phyloP scores from a whole-genome alignment of 2,329 filamentous ascomycete genomes.

The Penicillium brasilianum region DNA sequence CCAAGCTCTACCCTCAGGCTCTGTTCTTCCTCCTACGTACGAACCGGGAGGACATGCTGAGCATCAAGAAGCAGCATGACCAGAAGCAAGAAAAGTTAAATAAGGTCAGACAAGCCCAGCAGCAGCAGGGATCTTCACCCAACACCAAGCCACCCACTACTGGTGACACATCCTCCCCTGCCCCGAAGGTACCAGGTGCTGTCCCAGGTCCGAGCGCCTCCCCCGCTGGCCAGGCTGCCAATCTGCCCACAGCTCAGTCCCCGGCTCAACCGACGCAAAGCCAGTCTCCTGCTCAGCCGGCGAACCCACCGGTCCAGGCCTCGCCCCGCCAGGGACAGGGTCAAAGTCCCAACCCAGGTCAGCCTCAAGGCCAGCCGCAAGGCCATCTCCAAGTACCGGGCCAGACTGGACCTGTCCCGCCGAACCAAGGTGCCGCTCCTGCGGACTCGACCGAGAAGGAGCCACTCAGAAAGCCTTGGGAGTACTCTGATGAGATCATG shows the following conservation, averaged over 20 bases:
- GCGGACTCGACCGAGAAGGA: constrained; percentile 46
- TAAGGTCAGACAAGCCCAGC: constrained; percentile 65
- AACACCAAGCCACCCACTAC: constrained; percentile 46
- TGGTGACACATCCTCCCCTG: constrained; percentile 45
- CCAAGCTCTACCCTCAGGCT: constrained; percentile 92
- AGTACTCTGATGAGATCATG: constrained; percentile 94
- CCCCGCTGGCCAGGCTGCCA: constrained; percentile 30
- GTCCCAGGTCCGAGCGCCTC: constrained; percentile 37
- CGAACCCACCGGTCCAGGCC: constrained; percentile 21
- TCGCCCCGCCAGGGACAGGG: constrained; percentile 29
- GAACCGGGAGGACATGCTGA: constrained; percentile 88
- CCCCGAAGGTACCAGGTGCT: constrained; percentile 55
- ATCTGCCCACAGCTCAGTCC: constrained; percentile 34
- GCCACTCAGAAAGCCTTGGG: constrained; percentile 81
- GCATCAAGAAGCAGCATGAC: constrained; percentile 86
- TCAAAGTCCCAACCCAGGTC: constrained; percentile 21
- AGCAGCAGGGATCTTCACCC: constrained; percentile 45
- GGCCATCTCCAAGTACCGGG: constrained; percentile 37
- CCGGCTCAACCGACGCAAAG: constrained; percentile 19
- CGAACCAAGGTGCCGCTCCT: constrained; percentile 22
- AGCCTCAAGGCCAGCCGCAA: constrained; percentile 47
- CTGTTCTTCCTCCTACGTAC: constrained; percentile 95
- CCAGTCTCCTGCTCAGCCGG: constrained; percentile 25
- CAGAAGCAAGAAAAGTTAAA: constrained; percentile 63
- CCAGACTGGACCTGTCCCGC: constrained; percentile 34